A percentile compares a stretch with the other conserved stretches of the same genome.
phyloP scores from a whole-genome alignment of 768 basidiomycete species.

The Wakefieldia striispora region DNA sequence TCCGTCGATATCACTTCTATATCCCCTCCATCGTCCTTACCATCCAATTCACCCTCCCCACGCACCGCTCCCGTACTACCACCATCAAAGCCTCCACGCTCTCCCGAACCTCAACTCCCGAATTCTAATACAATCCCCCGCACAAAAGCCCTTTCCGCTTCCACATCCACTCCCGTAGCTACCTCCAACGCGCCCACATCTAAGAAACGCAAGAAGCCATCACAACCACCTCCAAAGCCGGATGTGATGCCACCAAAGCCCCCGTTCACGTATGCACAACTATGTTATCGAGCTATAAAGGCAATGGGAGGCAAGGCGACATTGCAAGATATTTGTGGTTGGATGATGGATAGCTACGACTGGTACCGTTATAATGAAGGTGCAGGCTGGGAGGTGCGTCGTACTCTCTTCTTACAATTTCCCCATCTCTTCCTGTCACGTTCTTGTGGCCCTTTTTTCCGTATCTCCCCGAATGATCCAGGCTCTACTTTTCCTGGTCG shows the following conservation, averaged over 20 bases:
- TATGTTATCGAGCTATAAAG: constrained; percentile 88
- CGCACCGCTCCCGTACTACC: constrained; percentile 41
- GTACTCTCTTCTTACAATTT: background rate
- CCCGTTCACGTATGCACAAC: constrained; percentile 83
- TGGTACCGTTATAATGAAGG: constrained; percentile 88
- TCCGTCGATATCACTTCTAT: constrained; percentile 81
- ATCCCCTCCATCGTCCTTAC: constrained; percentile 79
- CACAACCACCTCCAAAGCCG: constrained; percentile 47
- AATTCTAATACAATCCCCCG: constrained; percentile 61
- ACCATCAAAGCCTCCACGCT: constrained; percentile 45
- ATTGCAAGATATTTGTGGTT: constrained; percentile 85
- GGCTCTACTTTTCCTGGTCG: constrained; percentile 2
- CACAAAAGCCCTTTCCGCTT: constrained; percentile 29
- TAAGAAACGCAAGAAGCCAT: constrained; percentile 73
- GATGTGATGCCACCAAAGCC: constrained; percentile 88
- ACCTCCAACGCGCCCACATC: constrained; percentile 27
- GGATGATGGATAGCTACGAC: constrained; percentile 86
- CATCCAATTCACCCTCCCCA: constrained; percentile 72
- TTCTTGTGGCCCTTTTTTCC: background rate
- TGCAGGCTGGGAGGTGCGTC: constrained; percentile 84
- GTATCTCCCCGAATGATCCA: background rate
- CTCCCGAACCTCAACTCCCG: constrained; percentile 52
- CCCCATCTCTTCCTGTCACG: background rate
- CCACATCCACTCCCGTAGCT: constrained; percentile 22
- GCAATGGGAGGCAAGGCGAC: constrained; percentile 83